Evolutionary conservation across 306 rosid genomes (phyloP).

Genomic region (Fragaria iinumae): DNA sequence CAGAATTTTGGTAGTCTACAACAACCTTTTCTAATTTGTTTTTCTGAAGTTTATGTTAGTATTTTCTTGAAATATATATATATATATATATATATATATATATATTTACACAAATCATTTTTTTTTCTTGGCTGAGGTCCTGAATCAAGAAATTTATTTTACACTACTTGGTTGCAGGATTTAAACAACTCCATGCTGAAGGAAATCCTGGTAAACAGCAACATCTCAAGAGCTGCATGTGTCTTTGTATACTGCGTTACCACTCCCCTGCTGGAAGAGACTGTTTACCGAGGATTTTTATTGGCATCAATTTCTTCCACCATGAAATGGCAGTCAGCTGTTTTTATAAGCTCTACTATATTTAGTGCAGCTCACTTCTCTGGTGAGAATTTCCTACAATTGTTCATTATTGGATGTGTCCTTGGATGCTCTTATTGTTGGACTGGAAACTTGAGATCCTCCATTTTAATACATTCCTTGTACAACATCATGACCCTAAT

Average conservation of each 20-base stretch:
- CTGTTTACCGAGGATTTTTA: conserved; percentile 75
- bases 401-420: conserved; percentile 69
- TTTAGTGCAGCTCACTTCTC: conserved; percentile 83
- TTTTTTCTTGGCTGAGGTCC: background rate
- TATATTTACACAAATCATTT: too few species aligned
- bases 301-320: conserved; percentile 57
- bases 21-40: background rate
- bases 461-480: conserved; percentile 65
- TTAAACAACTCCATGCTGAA: conserved; percentile 58
- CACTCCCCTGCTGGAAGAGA: conserved; percentile 75
- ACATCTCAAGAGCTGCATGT: conserved; percentile 54
- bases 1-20: background rate
- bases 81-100: too few species aligned
- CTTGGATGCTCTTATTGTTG: conserved; percentile 78
- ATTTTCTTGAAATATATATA: too few species aligned
- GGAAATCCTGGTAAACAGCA: conserved; percentile 52
- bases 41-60: too few species aligned
- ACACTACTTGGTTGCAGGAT: conserved; percentile 40
- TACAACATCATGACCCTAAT: conserved; percentile 69
- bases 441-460: conserved; percentile 63
- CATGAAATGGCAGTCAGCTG: conserved; percentile 71
- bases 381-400: conserved; percentile 56
- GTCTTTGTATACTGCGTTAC: conserved; percentile 54
- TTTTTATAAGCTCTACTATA: conserved; percentile 55
- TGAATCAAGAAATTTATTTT: background rate